phyloP scores from a whole-genome alignment of 2,329 filamentous ascomycete species.

The Colletotrichum horii region DNA sequence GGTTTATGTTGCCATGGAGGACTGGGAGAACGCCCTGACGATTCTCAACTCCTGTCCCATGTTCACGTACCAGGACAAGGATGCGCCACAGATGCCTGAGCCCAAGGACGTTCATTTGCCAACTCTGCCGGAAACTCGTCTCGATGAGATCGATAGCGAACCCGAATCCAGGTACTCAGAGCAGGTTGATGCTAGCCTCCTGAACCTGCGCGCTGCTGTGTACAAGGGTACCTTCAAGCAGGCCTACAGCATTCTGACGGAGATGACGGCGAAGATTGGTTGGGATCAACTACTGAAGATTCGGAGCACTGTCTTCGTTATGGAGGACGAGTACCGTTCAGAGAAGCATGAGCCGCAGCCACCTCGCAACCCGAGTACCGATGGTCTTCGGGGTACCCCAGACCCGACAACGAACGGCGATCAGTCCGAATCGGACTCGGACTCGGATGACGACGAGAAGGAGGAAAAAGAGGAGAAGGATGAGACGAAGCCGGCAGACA shows the following conservation, averaged over 20 bases:
- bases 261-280: conserved; percentile 95
- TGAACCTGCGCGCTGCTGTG: conserved; percentile 83
- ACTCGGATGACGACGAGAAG: conserved; percentile 32
- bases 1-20: conserved; percentile 91
- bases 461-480: conserved; percentile 33
- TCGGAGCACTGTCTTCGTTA: conserved; percentile 96
- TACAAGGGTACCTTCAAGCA: conserved; percentile 97
- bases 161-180: conserved; percentile 81
- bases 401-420: conserved; percentile 59
- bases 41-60: conserved; percentile 98
- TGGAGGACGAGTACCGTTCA: conserved; percentile 97
- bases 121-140: conserved; percentile 83
- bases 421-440: conserved; percentile 28
- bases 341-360: conserved; percentile 73
- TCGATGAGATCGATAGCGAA: conserved; percentile 96
- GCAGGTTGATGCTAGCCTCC: conserved; percentile 83
- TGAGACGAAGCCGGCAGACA: conserved; percentile 35
- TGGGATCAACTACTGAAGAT: conserved; percentile 97
- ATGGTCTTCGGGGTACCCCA: conserved; percentile 76
- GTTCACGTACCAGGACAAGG: conserved; percentile 99
- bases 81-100: conserved; percentile 92
- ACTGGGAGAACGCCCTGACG: conserved; percentile 94
- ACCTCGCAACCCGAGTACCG: conserved; percentile 79
- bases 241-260: conserved; percentile 91
- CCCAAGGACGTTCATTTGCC: conserved; percentile 88